Evolutionary conservation across 2,329 filamentous ascomycete species (phyloP), one percentile per base, ranked within the genome.

Genomic region (Metarhizium robertsii): DNA sequence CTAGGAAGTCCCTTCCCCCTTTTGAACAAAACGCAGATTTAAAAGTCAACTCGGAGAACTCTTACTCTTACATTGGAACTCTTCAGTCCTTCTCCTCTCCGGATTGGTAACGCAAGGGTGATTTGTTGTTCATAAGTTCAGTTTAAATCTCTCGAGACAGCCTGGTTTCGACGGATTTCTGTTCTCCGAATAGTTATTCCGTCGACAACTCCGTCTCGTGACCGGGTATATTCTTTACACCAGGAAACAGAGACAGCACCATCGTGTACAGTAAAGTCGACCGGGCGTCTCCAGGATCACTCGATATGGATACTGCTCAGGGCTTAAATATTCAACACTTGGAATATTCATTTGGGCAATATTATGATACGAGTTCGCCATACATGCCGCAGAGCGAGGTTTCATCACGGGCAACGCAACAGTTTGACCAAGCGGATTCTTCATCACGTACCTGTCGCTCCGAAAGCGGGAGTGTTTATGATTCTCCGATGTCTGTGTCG

Each of bases 391-490:
- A 32, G 11, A 50, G 56, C 51, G 56, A 58, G 42, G 25, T 46
- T 20, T 53, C 51, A 7, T 51, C 51, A 7, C 40, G 34, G 42
- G 50, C 56, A 18, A 49, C 42, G n/a, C 47, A 53, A 8, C 34
- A 30, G 8, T 40, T 38, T 25, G 56, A 57, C 40, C 30, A 13
- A 25, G 38, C 20, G 16, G 53, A 55, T 34, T 55, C 56, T 14
- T 42, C 50, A 20, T 43, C 56, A 46, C 43, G 51, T 30, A 40
- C 50, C 20, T 55, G 38, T n/a, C 50, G 46, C 38, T 54, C 55
- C n/a, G 56, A 55, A 10, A 51, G 38, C 7, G 46, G 34, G 2
- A 55, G 45, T 40, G 7, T 20, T 25, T 36, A 53, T n/a, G 53
- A 46, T 42, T 55, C 47, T 7, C 47, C 56, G 10, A 32, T 43